Conservation (phyloP, 1,284 basidiomycete species). For the Ustilago esculenta region DNA sequence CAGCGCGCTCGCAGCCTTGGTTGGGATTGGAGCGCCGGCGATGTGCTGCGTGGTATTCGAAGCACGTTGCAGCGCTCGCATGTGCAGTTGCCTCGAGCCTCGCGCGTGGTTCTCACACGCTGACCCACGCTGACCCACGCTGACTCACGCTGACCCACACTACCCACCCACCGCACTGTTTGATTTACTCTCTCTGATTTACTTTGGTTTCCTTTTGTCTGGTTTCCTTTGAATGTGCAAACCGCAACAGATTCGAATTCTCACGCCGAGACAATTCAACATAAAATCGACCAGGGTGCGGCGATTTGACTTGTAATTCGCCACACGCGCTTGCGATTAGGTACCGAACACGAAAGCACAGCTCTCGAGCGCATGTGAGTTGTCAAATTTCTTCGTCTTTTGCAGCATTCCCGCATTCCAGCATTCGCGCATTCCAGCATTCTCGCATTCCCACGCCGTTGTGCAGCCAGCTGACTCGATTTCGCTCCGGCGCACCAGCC, state of each 20-base stretch:
- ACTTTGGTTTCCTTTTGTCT: too few relatives aligned
- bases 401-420: slow-evolving; percentile 7
- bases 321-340: slow-evolving; percentile 1
- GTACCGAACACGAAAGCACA: background rate
- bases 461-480: slow-evolving; percentile 26
- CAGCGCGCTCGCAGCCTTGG: background rate
- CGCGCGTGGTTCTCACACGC: too few relatives aligned
- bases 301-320: too few relatives aligned
- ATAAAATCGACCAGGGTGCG: too few relatives aligned
- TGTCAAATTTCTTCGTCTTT: slow-evolving; percentile 32
- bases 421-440: slow-evolving; percentile 7
- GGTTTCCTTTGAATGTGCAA: background rate
- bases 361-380: background rate
- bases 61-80: background rate
- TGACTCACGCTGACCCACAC: too few relatives aligned
- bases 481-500: slow-evolving; percentile 7
- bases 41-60: background rate
- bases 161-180: too few relatives aligned
- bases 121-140: too few relatives aligned
- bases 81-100: background rate
- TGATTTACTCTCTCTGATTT: too few relatives aligned
- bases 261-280: too few relatives aligned
- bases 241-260: background rate
- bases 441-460: slow-evolving; percentile 1
- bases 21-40: slow-evolving; percentile 6